Evolutionary conservation across 2,329 filamentous ascomycete species (phyloP).

Genomic region (Penicillium sp.): DNA sequence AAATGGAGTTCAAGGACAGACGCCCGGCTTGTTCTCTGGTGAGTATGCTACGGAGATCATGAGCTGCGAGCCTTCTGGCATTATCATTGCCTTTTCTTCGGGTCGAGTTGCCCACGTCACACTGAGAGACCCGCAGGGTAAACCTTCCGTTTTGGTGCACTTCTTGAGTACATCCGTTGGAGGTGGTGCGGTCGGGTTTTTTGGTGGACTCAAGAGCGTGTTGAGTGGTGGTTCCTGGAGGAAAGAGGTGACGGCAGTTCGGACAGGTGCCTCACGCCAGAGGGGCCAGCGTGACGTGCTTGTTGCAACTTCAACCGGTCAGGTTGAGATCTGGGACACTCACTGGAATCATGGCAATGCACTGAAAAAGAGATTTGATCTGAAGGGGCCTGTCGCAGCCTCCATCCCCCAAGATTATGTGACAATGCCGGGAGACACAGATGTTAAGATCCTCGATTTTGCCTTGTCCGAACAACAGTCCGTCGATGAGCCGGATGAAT

Average conservation of each 20-base stretch:
- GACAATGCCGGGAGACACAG: conserved; percentile 48
- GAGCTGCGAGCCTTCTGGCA: conserved; percentile 80
- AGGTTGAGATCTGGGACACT: conserved; percentile 79
- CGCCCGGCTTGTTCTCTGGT: conserved; percentile 69
- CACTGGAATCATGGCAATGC: conserved; percentile 81
- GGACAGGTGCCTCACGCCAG: conserved; percentile 62
- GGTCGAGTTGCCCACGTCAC: conserved; percentile 82
- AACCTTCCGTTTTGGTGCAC: conserved; percentile 71
- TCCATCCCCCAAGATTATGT: conserved; percentile 55
- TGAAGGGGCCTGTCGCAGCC: conserved; percentile 57
- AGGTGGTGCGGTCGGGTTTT: conserved; percentile 57
- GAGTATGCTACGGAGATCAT: conserved; percentile 73
- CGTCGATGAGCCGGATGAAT: conserved; percentile 30
- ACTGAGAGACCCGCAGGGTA: conserved; percentile 78
- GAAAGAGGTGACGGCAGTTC: conserved; percentile 74
- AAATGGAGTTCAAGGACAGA: conserved; percentile 67
- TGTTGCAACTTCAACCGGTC: conserved; percentile 68
- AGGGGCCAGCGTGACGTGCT: conserved; percentile 82
- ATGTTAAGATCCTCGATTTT: conserved; percentile 74
- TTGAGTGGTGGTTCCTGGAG: conserved; percentile 64
- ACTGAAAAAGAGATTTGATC: conserved; percentile 65
- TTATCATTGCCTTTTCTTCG: conserved; percentile 76
- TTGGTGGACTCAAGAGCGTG: conserved; percentile 73
- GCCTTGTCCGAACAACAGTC: conserved; percentile 46
- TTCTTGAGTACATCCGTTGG: conserved; percentile 62